phyloP scores from a whole-genome alignment of 192 early-diverging fungal genomes.

The Obelidium mucronatum region DNA sequence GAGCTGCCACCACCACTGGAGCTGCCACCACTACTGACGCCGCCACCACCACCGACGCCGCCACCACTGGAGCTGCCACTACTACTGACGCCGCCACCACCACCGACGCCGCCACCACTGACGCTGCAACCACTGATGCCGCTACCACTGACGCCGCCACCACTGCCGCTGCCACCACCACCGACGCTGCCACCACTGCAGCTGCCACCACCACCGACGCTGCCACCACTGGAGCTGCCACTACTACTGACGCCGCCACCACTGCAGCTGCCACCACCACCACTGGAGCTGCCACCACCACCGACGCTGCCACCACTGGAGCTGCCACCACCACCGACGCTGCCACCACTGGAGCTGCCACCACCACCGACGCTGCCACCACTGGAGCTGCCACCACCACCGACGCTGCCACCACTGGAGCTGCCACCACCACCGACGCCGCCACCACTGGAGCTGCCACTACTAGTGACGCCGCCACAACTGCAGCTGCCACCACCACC shows the following conservation, averaged over 20 bases:
- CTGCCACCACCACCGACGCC: background rate
- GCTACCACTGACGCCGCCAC: background rate
- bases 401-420: background rate
- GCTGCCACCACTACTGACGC: background rate
- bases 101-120: background rate
- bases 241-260: too few species aligned
- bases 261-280: background rate
- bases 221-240: background rate
- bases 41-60: background rate
- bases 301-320: background rate
- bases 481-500: too few species aligned
- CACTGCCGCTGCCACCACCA: background rate
- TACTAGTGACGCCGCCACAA: background rate
- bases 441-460: background rate
- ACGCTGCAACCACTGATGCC: too few species aligned
- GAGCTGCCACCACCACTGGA: background rate
- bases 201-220: background rate
- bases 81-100: background rate
- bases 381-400: background rate
- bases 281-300: background rate
- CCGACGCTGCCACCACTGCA: background rate
- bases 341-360: background rate
- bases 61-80: background rate
- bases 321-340: background rate
- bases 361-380: background rate